Conservation (phyloP, 805 yeast species). For the Kluyveromyces aestuarii region DNA sequence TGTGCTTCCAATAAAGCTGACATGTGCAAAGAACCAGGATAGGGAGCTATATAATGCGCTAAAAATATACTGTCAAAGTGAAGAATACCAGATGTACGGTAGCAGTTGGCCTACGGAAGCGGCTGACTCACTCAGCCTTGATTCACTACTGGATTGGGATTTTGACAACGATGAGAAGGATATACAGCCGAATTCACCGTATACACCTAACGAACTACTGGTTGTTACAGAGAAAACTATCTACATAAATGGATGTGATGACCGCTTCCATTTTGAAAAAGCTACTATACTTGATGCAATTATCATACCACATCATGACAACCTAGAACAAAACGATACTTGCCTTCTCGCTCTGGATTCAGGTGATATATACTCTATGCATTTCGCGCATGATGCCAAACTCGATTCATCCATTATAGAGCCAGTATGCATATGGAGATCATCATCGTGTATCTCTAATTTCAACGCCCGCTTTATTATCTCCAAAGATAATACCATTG, state of each 20-base stretch:
- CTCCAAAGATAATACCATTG: background rate
- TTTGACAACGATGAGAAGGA: background rate
- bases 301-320: background rate
- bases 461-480: background rate
- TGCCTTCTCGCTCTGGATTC: background rate
- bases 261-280: background rate
- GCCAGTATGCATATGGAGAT: background rate
- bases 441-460: background rate
- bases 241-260: background rate
- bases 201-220: background rate
- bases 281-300: background rate
- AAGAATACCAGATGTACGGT: background rate
- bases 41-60: background rate
- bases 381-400: background rate
- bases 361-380: conserved; percentile 1
- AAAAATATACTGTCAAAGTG: background rate
- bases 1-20: background rate
- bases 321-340: background rate
- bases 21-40: background rate
- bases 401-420: background rate
- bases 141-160: conserved; percentile 2
- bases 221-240: background rate
- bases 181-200: too few relatives aligned
- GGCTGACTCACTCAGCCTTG: background rate
- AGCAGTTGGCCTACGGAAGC: background rate